A percentile compares a stretch with the other conserved stretches of the same genome.
Conservation (phyloP, 495 filamentous ascomycete genomes). For the Xylaria curta region DNA sequence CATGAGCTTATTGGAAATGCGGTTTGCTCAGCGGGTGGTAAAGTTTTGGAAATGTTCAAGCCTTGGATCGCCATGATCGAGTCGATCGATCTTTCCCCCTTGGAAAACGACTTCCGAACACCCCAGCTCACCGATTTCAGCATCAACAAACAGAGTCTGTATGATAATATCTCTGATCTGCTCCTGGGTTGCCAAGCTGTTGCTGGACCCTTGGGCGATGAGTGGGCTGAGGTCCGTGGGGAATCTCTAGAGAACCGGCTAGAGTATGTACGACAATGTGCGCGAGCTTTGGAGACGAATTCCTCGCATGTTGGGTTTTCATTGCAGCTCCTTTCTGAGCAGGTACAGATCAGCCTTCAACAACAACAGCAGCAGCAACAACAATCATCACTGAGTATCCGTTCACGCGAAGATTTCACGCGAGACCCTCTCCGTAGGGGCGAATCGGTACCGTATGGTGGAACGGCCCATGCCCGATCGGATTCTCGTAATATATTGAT, state of each 20-base stretch:
- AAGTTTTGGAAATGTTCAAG: conserved; percentile 83
- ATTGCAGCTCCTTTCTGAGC: conserved; percentile 82
- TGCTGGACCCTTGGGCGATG: conserved; percentile 86
- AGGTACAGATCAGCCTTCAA: conserved; percentile 61
- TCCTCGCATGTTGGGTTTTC: conserved; percentile 88
- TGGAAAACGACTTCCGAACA: conserved; percentile 77
- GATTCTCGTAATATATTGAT: conserved; percentile 49
- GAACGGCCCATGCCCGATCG: conserved; percentile 50
- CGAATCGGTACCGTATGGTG: conserved; percentile 50
- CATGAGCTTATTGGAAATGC: conserved; percentile 77
- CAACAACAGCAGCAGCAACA: conserved; percentile 34
- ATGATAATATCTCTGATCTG: conserved; percentile 91
- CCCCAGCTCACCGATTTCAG: conserved; percentile 88
- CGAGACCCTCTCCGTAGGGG: conserved; percentile 49
- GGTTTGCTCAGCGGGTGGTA: conserved; percentile 73
- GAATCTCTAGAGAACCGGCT: conserved; percentile 90
- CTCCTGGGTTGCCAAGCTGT: conserved; percentile 85
- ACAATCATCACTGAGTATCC: conserved; percentile 39
- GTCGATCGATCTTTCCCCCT: conserved; percentile 79
- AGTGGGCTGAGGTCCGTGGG: conserved; percentile 91
- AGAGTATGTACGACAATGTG: conserved; percentile 74
- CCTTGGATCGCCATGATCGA: conserved; percentile 88
- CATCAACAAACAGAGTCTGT: conserved; percentile 87
- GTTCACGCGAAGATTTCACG: conserved; percentile 47
- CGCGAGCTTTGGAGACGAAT: conserved; percentile 80